Evolutionary conservation across 371 early-diverging fungal genomes (phyloP).

Genomic region (Entomophthora muscae): DNA sequence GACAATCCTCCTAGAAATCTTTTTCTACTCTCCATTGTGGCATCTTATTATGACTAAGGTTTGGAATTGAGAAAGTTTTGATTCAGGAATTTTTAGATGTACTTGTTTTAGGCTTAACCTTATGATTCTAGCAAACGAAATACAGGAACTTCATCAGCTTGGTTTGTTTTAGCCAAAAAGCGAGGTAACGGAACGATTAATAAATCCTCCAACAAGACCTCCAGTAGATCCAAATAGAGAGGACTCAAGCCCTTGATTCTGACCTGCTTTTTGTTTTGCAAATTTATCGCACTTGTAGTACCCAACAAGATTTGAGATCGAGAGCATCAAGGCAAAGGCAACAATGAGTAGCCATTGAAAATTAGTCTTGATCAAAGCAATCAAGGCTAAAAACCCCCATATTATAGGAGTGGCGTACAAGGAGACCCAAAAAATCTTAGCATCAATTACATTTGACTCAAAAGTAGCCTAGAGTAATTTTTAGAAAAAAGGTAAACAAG

Average conservation of each 20-base stretch:
- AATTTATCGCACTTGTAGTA: constrained; percentile 90
- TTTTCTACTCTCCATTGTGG: too few species aligned
- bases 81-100: too few species aligned
- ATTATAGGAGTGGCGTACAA: constrained; percentile 70
- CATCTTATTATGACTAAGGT: too few species aligned
- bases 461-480: constrained; percentile 31
- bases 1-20: too few species aligned
- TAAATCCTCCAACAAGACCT: not conserved
- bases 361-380: constrained; percentile 44
- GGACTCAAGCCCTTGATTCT: not conserved
- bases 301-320: constrained; percentile 81
- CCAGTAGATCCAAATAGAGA: not conserved
- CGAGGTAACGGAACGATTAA: not conserved
- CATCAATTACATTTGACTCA: constrained; percentile 62
- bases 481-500: not conserved
- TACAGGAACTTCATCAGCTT: not conserved
- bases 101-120: too few species aligned
- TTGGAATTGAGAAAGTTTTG: too few species aligned
- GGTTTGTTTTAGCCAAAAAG: not conserved
- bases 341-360: constrained; percentile 71
- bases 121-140: not conserved
- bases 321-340: constrained; percentile 62
- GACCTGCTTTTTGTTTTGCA: constrained; percentile 16
- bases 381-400: constrained; percentile 69
- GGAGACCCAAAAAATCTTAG: constrained; percentile 78